Evolutionary conservation across 2,329 filamentous ascomycete species (phyloP).

Genomic region (Incumbomyces lentus): DNA sequence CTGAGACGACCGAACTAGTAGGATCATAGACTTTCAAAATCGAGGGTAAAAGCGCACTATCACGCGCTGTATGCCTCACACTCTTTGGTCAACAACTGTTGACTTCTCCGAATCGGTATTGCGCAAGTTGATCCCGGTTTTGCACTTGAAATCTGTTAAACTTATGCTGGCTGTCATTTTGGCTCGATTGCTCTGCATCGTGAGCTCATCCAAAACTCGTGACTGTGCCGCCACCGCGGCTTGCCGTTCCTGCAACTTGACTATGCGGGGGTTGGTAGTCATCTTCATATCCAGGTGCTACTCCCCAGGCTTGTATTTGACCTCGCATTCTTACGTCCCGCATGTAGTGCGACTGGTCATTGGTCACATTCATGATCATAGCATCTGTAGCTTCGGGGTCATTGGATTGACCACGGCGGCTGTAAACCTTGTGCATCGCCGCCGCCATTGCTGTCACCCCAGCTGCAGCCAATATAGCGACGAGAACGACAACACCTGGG

Average conservation of each 20-base stretch:
- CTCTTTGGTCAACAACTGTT: no score
- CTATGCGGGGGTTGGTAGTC: not conserved
- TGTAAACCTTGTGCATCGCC: conserved; percentile 4
- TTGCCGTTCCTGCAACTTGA: not conserved
- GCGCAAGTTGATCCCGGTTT: no score
- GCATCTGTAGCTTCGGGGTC: not conserved
- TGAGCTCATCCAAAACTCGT: conserved; percentile 1
- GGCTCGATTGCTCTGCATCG: no score
- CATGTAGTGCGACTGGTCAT: conserved; percentile 5
- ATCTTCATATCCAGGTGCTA: conserved; percentile 1
- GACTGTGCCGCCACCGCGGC: not conserved
- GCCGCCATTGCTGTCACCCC: conserved; percentile 1
- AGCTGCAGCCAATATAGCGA: conserved; percentile 3
- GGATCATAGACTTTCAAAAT: no score
- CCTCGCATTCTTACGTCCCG: conserved; percentile 5
- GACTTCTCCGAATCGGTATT: no score
- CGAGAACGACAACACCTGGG: conserved; percentile 3
- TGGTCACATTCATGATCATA: conserved; percentile 1
- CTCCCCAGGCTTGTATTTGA: conserved; percentile 1
- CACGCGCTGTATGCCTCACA: no score
- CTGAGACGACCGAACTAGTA: no score
- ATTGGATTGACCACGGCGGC: not conserved
- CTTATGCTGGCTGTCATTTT: no score
- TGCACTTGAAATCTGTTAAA: no score
- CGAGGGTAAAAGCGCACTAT: no score